Percentiles rank a stretch among this genome's conserved stretches.
Evolutionary conservation across 1,284 basidiomycete species (phyloP).

Genomic region (Salmacisia buchloeana): DNA sequence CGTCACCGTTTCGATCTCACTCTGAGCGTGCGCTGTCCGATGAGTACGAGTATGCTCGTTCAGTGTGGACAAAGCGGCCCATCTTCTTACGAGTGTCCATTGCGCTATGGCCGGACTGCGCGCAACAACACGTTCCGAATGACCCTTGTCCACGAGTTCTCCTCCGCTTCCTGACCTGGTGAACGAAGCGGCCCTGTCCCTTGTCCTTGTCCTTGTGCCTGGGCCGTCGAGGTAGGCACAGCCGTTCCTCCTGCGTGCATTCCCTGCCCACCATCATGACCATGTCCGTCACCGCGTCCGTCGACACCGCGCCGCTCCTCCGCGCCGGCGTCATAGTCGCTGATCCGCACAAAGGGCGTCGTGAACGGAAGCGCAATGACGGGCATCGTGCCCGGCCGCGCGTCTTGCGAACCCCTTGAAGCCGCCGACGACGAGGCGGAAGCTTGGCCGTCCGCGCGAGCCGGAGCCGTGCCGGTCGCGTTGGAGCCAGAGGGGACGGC

Average conservation of each 20-base stretch:
- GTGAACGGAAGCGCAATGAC: slow-evolving; percentile 1
- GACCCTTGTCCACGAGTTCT: slow-evolving; percentile 4
- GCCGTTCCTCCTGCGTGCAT: neutral
- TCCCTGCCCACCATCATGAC: neutral
- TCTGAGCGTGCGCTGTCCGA: too few relatives aligned
- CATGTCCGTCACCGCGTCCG: neutral
- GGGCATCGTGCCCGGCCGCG: neutral
- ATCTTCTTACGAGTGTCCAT: too few relatives aligned
- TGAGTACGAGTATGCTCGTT: too few relatives aligned
- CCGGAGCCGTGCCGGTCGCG: too few relatives aligned
- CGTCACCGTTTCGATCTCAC: too few relatives aligned
- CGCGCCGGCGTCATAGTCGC: neutral
- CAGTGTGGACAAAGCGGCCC: too few relatives aligned
- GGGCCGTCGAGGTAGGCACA: neutral
- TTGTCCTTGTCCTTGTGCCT: neutral
- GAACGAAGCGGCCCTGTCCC: too few relatives aligned
- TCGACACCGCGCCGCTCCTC: neutral
- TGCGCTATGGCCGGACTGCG: too few relatives aligned
- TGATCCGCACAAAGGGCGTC: neutral
- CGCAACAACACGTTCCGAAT: too few relatives aligned
- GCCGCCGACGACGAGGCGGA: too few relatives aligned
- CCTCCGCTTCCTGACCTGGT: neutral
- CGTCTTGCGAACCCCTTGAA: too few relatives aligned
- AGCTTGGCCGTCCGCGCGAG: too few relatives aligned
- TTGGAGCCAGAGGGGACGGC: neutral